A percentile compares a stretch with the other conserved stretches of the same genome.
These are phyloP conservation scores for Neurospora crassa DNA, from an alignment of 2,329 filamentous ascomycete species.

Conservation along the genomic window DNA sequence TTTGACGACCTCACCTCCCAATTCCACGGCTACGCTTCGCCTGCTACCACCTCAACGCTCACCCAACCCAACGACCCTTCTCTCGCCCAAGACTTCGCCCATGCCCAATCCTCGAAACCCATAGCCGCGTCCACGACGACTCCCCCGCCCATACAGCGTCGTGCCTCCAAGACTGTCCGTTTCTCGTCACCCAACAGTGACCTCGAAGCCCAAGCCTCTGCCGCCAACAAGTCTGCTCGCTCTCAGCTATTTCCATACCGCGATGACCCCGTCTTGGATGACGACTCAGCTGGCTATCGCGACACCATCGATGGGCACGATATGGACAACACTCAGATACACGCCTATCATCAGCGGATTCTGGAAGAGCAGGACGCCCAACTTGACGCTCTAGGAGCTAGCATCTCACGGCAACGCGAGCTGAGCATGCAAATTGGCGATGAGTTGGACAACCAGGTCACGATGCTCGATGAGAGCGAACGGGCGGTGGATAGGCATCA, in stretches of 20 bases:
- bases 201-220: conserved; percentile 24
- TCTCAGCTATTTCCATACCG: conserved; percentile 53
- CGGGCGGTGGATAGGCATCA: conserved; percentile 73
- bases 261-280: conserved; percentile 48
- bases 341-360: conserved; percentile 72
- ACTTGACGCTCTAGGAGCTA: conserved; percentile 77
- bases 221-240: conserved; percentile 27
- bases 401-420: conserved; percentile 81
- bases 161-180: conserved; percentile 64
- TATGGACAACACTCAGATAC: conserved; percentile 76
- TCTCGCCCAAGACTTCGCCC: conserved; percentile 53
- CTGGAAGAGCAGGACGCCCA: conserved; percentile 88
- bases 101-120: conserved; percentile 41
- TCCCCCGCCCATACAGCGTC: conserved; percentile 11
- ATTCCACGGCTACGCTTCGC: conserved; percentile 59
- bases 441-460: conserved; percentile 84
- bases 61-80: conserved; percentile 55
- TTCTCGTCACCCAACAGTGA: conserved; percentile 57
- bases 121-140: conserved; percentile 18
- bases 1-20: conserved; percentile 68
- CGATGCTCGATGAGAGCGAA: conserved; percentile 84
- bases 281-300: conserved; percentile 44
- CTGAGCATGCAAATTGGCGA: conserved; percentile 93
- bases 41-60: conserved; percentile 40
- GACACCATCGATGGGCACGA: conserved; percentile 35